phyloP scores from a whole-genome alignment of 2,329 filamentous ascomycete species.

The Pseudogymnoascus sp. region DNA sequence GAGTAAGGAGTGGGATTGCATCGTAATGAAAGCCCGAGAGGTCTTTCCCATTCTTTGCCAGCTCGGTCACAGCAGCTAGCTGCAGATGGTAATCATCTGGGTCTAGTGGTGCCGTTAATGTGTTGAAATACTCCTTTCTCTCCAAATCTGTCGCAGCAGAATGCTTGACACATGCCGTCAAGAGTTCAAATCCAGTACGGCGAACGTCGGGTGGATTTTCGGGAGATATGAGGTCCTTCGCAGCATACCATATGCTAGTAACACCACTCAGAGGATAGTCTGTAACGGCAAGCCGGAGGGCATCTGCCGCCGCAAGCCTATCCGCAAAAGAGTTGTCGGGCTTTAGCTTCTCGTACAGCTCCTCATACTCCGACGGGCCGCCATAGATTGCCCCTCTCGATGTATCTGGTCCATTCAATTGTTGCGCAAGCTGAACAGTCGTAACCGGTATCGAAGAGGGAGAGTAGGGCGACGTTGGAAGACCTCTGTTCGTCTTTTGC shows the following conservation, averaged over 20 bases:
- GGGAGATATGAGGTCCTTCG: constrained; percentile 55
- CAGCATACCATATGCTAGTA: constrained; percentile 52
- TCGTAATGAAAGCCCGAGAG: constrained; percentile 61
- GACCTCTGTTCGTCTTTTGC: constrained; percentile 45
- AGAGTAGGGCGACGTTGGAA: constrained; percentile 37
- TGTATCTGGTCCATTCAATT: constrained; percentile 33
- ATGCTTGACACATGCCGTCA: constrained; percentile 58
- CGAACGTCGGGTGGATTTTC: constrained; percentile 46
- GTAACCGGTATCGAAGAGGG: constrained; percentile 29
- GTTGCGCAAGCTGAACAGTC: constrained; percentile 35
- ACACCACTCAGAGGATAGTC: constrained; percentile 45
- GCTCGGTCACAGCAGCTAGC: constrained; percentile 52
- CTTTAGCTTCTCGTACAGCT: constrained; percentile 47
- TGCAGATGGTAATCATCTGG: constrained; percentile 59
- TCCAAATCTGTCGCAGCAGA: constrained; percentile 56
- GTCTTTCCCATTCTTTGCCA: constrained; percentile 54
- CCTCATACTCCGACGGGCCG: constrained; percentile 44
- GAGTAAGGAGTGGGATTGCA: constrained; percentile 52
- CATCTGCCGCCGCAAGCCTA: constrained; percentile 48
- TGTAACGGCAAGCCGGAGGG: constrained; percentile 47
- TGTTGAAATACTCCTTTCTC: constrained; percentile 57
- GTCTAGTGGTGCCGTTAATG: constrained; percentile 47
- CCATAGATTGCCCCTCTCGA: constrained; percentile 31
- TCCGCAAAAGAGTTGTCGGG: constrained; percentile 42
- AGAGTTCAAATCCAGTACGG: constrained; percentile 55